Evolutionary conservation across 2,329 filamentous ascomycete species (phyloP).

Genomic region (Aspergillus brunneoviolaceus): DNA sequence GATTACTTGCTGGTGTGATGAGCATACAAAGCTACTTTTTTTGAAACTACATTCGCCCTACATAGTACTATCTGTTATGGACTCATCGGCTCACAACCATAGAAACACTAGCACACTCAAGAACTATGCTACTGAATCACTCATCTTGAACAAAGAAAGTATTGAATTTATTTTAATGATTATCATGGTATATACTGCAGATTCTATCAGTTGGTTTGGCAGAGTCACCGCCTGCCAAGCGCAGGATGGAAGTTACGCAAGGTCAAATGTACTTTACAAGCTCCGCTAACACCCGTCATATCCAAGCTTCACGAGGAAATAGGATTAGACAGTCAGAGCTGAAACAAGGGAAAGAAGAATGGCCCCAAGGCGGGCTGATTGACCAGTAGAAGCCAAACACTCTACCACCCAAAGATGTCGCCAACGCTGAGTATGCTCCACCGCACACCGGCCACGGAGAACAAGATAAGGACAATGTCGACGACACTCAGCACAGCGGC

Average conservation of each 20-base stretch:
- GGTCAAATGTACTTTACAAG: neutral
- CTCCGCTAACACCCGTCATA: neutral
- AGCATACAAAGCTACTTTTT: no score
- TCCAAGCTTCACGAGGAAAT: neutral
- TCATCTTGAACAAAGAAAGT: no score
- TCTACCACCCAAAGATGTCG: slow-evolving; percentile 82
- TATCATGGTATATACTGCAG: neutral
- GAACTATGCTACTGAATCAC: no score
- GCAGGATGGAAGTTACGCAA: neutral
- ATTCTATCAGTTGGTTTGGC: neutral
- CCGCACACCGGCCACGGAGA: slow-evolving; percentile 72
- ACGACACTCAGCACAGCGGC: slow-evolving; percentile 70
- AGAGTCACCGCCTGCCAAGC: neutral
- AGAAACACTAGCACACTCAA: no score
- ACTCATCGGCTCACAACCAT: no score
- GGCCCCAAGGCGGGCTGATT: neutral
- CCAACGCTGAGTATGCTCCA: slow-evolving; percentile 75
- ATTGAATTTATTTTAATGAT: neutral
- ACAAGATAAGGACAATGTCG: slow-evolving; percentile 69
- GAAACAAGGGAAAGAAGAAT: neutral
- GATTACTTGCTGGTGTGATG: no score
- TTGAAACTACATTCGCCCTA: no score
- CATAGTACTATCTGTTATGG: no score
- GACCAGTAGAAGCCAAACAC: neutral
- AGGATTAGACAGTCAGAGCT: neutral